These are phyloP conservation scores for Amphicarpaea edgeworthii DNA, from an alignment of 306 rosid species.

Conservation along the genomic window DNA sequence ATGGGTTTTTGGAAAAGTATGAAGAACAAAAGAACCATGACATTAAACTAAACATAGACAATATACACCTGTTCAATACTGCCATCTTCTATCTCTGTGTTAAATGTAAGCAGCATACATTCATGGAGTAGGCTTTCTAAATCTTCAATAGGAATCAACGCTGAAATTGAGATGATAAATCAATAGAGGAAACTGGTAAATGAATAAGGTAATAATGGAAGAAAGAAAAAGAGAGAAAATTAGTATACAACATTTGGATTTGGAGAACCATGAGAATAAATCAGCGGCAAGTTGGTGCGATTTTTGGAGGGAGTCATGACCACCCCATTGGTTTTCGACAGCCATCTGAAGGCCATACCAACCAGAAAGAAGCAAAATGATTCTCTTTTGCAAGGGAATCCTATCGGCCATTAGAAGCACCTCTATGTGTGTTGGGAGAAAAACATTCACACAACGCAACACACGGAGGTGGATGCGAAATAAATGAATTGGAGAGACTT, in stretches of 20 bases:
- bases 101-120: slow-evolving; percentile 68
- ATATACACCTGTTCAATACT: slow-evolving; percentile 76
- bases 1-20: background rate
- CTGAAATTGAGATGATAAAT: slow-evolving; percentile 44
- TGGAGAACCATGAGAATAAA: slow-evolving; percentile 63
- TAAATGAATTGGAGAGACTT: background rate
- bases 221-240: background rate
- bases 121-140: slow-evolving; percentile 73
- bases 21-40: background rate
- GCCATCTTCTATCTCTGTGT: slow-evolving; percentile 88
- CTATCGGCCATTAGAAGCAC: slow-evolving; percentile 43
- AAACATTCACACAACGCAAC: slow-evolving; percentile 38
- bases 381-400: slow-evolving; percentile 38
- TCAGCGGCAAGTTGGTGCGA: slow-evolving; percentile 65
- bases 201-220: background rate
- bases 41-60: background rate
- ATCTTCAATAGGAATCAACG: slow-evolving; percentile 63
- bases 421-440: slow-evolving; percentile 30
- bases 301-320: slow-evolving; percentile 70
- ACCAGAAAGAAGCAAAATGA: slow-evolving; percentile 63
- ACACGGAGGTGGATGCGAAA: slow-evolving; percentile 21
- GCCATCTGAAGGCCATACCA: slow-evolving; percentile 89
- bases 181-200: background rate
- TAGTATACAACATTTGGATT: slow-evolving; percentile 52
- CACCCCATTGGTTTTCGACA: slow-evolving; percentile 75